Evolutionary conservation across 345 rosid genomes (phyloP).

Genomic region (Triadica sebifera): DNA sequence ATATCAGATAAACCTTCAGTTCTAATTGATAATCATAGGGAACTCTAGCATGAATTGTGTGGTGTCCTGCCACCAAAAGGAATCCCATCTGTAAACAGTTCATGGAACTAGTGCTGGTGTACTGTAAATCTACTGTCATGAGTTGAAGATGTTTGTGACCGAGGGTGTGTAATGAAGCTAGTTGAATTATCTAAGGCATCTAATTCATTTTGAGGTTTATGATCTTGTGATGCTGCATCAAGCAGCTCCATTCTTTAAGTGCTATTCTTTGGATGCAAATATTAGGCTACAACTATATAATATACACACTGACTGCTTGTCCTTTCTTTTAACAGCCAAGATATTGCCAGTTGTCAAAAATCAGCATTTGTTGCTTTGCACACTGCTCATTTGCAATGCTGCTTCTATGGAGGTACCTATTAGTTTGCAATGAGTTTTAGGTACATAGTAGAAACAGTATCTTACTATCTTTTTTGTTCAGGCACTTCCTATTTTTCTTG

Average conservation of each 20-base stretch:
- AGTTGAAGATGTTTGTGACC: not conserved
- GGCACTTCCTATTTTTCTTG: constrained; percentile 96
- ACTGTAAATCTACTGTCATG: not conserved
- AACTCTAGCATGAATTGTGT: too few relatives aligned
- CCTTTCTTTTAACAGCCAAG: constrained; percentile 51
- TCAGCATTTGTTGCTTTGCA: constrained; percentile 88
- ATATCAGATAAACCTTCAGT: too few relatives aligned
- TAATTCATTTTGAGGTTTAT: not conserved
- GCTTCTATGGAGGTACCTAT: constrained; percentile 93
- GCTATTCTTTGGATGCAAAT: not conserved
- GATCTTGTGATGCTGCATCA: not conserved
- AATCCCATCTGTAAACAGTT: too few relatives aligned
- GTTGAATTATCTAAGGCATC: not conserved
- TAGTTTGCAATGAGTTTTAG: not conserved
- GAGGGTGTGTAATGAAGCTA: not conserved
- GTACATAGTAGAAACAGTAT: not conserved
- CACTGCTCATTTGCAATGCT: constrained; percentile 88
- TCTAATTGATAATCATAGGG: too few relatives aligned
- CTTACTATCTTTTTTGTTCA: constrained; percentile 27
- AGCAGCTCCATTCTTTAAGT: not conserved
- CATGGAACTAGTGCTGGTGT: not conserved
- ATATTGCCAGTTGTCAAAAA: constrained; percentile 89
- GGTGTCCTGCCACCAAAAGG: too few relatives aligned
- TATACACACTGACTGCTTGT: constrained; percentile 6
- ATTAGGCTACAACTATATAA: not conserved